Evolutionary conservation across 1,284 basidiomycete genomes (phyloP), one percentile per base, ranked within the genome.

Genomic region (Puccinia hordei): DNA sequence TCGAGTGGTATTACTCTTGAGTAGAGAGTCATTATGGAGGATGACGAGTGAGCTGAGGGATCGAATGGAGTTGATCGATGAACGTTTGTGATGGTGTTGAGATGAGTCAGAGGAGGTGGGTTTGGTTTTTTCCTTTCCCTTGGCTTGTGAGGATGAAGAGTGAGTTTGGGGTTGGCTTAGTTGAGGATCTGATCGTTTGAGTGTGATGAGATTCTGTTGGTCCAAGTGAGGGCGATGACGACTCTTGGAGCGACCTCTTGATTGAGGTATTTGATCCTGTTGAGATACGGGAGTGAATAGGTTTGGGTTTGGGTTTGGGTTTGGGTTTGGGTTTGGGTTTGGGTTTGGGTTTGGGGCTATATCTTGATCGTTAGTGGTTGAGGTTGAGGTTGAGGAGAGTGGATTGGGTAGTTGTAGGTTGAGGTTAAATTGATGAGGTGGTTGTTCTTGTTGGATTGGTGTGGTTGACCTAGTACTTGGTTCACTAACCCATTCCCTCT

Each of bases 361-460:
- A n/a, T n/a, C n/a, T n/a, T n/a, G n/a, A n/a, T n/a, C n/a, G n/a
- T n/a, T n/a, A n/a, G 59, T 17, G 59, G 59, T 24, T 27, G 30
- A 17, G n/a, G n/a, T n/a, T n/a, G n/a, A n/a, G 30, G 22, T 33
- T 4, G 59, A n/a, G 24, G 72, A 74, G 44, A 77, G 63, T n/a
- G 74, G 74, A 38, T 77, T 77, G 49, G 74, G 74, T 68, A 68
- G 65, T 68, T 68, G 74, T 19, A 77, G 53, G 22, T 49, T 30
- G 51, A 73, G 46, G 33, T 53, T 27, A 65, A 41, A 30, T 59
- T 24, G 55, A 17, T 61, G 38, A n/a, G 19, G 33, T 17, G 17
- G 41, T 17, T 33, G 33, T 13, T 8, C 41, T 13, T n/a, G 27
- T n/a, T 24, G 33, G n/a, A 38, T 75, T 15, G 73, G 55, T 46